Evolutionary conservation across 2,329 filamentous ascomycete species (phyloP).

Genomic region (Nakataea oryzae): DNA sequence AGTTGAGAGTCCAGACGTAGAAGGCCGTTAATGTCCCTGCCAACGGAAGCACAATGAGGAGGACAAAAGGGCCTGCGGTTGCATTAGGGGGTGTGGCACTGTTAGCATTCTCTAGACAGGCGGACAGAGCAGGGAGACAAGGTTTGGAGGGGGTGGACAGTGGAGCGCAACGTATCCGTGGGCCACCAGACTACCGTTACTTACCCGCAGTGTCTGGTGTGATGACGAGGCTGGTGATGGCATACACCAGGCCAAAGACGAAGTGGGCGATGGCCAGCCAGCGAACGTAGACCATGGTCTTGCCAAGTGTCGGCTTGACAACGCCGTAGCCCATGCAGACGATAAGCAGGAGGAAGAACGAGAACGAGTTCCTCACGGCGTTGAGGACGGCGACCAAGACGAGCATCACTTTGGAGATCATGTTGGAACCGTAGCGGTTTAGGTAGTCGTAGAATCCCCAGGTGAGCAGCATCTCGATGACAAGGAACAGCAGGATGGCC

Average conservation of each 20-base stretch:
- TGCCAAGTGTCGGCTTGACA: constrained; percentile 84
- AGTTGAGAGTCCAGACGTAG: constrained; percentile 98
- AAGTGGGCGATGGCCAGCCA: constrained; percentile 89
- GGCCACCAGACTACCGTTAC: constrained; percentile 11
- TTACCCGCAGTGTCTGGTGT: constrained; percentile 73
- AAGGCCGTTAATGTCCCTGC: constrained; percentile 90
- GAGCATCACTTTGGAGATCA: constrained; percentile 75
- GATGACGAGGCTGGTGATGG: constrained; percentile 78
- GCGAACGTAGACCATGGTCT: constrained; percentile 89
- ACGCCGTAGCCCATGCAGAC: constrained; percentile 99
- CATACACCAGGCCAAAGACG: constrained; percentile 87
- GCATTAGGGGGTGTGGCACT: constrained; percentile 10
- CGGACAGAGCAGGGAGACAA: background rate
- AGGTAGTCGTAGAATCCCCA: constrained; percentile 98
- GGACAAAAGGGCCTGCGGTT: constrained; percentile 63
- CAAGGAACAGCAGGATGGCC: constrained; percentile 86
- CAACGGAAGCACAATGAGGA: constrained; percentile 86
- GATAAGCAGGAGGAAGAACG: constrained; percentile 93
- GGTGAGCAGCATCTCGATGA: constrained; percentile 94
- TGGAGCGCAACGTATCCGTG: background rate
- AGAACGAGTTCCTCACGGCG: constrained; percentile 91
- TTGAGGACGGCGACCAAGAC: constrained; percentile 89
- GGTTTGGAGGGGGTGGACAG: background rate
- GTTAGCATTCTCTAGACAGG: background rate
- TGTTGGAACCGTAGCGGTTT: constrained; percentile 78